These are phyloP conservation scores for Pelomyxa schiedti DNA, from an alignment of 78 protist genomes.

Conservation along the genomic window DNA sequence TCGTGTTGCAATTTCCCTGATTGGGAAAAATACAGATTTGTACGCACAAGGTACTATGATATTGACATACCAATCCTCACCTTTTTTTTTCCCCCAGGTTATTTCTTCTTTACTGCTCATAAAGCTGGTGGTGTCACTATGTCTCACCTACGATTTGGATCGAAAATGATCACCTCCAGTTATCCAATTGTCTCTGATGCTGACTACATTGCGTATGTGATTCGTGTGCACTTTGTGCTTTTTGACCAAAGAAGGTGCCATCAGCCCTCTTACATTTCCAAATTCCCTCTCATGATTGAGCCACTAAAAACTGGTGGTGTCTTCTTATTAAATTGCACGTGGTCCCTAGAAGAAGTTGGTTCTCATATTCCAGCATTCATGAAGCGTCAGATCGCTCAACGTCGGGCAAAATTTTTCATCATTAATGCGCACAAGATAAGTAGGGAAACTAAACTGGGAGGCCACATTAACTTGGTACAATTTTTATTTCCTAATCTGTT, in stretches of 20 bases:
- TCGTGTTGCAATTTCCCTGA: constrained; percentile 48
- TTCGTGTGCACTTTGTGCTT: too few relatives aligned
- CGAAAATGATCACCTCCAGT: constrained; percentile 16
- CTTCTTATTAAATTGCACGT: constrained; percentile 48
- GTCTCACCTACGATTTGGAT: constrained; percentile 63
- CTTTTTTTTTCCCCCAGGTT: constrained; percentile 28
- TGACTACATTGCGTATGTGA: constrained; percentile 61
- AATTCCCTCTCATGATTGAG: constrained; percentile 3
- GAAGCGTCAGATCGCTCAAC: constrained; percentile 19
- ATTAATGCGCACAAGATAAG: constrained; percentile 34
- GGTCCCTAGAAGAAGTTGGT: constrained; percentile 34
- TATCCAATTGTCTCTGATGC: constrained; percentile 38
- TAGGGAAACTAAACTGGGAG: background rate
- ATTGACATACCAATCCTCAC: too few relatives aligned
- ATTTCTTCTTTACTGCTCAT: constrained; percentile 53
- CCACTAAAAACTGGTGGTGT: constrained; percentile 9
- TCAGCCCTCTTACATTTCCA: background rate
- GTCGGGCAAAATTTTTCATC: constrained; percentile 27
- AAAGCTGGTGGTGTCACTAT: constrained; percentile 55
- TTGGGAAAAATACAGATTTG: background rate
- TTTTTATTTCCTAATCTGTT: too few relatives aligned
- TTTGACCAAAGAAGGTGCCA: too few relatives aligned
- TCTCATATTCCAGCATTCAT: constrained; percentile 18
- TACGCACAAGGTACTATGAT: background rate
- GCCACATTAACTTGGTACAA: too few relatives aligned